These are phyloP conservation scores for Cafeteria roenbergensis DNA, from an alignment of 108 stramenopile genomes.

Conservation along the genomic window DNA sequence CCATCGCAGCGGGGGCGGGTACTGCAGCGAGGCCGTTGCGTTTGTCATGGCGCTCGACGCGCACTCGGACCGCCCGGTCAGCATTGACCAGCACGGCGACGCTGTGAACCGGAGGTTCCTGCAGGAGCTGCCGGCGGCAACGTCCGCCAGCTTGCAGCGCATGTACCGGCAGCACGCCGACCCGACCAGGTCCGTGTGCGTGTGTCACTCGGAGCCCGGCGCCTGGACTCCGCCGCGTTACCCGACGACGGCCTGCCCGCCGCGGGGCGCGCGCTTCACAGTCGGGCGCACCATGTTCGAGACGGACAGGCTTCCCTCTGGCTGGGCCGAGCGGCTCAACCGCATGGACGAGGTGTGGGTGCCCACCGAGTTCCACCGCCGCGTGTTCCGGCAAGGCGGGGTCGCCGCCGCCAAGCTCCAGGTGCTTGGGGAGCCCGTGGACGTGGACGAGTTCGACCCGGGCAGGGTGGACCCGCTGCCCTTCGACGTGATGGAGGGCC, in stretches of 20 bases:
- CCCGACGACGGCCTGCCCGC: slow-evolving; percentile 14
- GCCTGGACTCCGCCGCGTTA: slow-evolving; percentile 26
- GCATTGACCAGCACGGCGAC: slow-evolving; percentile 28
- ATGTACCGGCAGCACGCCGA: background rate
- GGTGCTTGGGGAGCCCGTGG: background rate
- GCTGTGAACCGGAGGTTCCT: slow-evolving; percentile 9
- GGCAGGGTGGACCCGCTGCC: too few species aligned
- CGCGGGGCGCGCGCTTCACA: background rate
- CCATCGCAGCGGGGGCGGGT: slow-evolving; percentile 35
- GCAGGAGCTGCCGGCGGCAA: background rate
- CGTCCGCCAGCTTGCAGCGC: background rate
- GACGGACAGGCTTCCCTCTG: slow-evolving; percentile 36
- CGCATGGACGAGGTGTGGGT: slow-evolving; percentile 39
- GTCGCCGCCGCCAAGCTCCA: background rate
- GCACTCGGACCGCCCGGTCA: background rate
- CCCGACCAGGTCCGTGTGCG: background rate
- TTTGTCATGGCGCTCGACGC: background rate
- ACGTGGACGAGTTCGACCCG: too few species aligned
- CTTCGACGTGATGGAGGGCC: too few species aligned
- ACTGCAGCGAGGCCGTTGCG: slow-evolving; percentile 21
- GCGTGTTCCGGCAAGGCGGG: slow-evolving; percentile 12
- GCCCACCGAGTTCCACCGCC: slow-evolving; percentile 16
- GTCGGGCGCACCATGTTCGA: slow-evolving; percentile 47
- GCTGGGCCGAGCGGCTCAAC: slow-evolving; percentile 28
- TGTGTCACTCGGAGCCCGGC: slow-evolving; percentile 38